A percentile compares a stretch with the other conserved stretches of the same genome.
Conservation (phyloP, 176 grass and related monocot species). For the Carex myosuroides region DNA sequence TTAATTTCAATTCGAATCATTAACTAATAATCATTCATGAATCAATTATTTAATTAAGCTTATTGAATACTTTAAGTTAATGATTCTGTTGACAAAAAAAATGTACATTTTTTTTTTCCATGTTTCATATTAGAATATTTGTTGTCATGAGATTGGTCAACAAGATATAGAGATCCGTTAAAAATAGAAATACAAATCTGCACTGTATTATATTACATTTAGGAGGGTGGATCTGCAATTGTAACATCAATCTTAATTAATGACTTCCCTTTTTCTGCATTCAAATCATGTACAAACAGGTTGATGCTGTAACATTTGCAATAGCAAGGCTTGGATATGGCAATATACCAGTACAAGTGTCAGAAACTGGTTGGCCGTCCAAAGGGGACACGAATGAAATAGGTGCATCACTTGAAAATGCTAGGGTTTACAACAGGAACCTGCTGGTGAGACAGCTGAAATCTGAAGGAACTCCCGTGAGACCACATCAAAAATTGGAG, state of each 20-base stretch:
- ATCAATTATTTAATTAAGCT: not conserved
- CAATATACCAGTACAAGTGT: slow-evolving; percentile 53
- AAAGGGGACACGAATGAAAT: slow-evolving; percentile 70
- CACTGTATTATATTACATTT: not conserved
- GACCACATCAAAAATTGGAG: slow-evolving; percentile 53
- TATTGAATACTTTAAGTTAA: not conserved
- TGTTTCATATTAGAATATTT: not conserved
- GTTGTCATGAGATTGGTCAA: not conserved
- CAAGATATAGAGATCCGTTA: not conserved
- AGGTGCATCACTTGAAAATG: slow-evolving; percentile 74
- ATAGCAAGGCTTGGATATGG: slow-evolving; percentile 56
- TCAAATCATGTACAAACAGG: slow-evolving; percentile 18
- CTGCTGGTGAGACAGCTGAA: slow-evolving; percentile 51
- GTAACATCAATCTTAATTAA: not conserved
- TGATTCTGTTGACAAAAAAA: not conserved
- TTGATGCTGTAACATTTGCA: slow-evolving; percentile 77
- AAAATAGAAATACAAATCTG: not conserved
- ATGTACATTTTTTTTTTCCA: not conserved
- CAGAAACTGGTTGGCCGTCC: slow-evolving; percentile 96
- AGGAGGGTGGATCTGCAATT: not conserved
- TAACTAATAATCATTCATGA: not conserved
- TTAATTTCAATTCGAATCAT: not conserved
- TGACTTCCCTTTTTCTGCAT: not conserved
- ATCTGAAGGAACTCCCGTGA: slow-evolving; percentile 78
- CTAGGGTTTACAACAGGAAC: slow-evolving; percentile 71